Percentiles rank a stretch among this genome's conserved stretches.
phyloP scores from a whole-genome alignment of 108 stramenopile genomes.

The Parmales sp. region DNA sequence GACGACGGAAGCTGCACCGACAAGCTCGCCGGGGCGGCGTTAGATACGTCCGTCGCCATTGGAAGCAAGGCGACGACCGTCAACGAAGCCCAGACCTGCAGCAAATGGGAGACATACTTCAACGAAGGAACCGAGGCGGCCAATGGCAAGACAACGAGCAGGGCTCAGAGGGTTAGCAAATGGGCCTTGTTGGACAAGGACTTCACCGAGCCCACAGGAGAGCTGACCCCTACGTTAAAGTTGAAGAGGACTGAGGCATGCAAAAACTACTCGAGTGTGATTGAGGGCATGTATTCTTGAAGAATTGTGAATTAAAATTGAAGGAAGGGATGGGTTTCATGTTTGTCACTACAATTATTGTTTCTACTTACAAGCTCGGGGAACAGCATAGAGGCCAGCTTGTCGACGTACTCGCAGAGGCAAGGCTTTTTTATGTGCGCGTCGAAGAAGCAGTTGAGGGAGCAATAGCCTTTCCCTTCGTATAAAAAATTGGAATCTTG shows the following conservation, averaged over 20 bases:
- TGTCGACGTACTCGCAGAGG: not conserved
- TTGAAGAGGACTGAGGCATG: conserved; percentile 55
- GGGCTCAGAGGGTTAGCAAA: conserved; percentile 57
- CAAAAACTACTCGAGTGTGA: conserved; percentile 40
- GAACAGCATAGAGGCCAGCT: not conserved
- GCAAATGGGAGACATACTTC: conserved; percentile 28
- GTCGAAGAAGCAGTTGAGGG: conserved; percentile 3
- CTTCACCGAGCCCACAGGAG: conserved; percentile 52
- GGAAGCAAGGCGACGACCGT: conserved; percentile 33
- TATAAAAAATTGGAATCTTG: not conserved
- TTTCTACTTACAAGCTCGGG: too few species aligned
- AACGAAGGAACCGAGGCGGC: conserved; percentile 18
- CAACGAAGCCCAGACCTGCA: conserved; percentile 39
- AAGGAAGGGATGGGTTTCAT: too few species aligned
- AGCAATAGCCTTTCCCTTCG: not conserved
- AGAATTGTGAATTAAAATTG: too few species aligned
- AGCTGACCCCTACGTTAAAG: conserved; percentile 71
- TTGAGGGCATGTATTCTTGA: conserved; percentile 40
- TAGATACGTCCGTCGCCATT: conserved; percentile 36
- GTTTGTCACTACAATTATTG: too few species aligned
- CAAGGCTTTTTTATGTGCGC: not conserved
- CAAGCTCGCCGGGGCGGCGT: conserved; percentile 40
- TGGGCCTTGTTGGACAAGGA: conserved; percentile 39
- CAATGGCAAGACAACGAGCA: conserved; percentile 37
- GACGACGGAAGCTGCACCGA: conserved; percentile 18